These are phyloP conservation scores for Teratosphaeria pseudoeucalypti DNA, from an alignment of 2,329 filamentous ascomycete genomes.

Conservation along the genomic window DNA sequence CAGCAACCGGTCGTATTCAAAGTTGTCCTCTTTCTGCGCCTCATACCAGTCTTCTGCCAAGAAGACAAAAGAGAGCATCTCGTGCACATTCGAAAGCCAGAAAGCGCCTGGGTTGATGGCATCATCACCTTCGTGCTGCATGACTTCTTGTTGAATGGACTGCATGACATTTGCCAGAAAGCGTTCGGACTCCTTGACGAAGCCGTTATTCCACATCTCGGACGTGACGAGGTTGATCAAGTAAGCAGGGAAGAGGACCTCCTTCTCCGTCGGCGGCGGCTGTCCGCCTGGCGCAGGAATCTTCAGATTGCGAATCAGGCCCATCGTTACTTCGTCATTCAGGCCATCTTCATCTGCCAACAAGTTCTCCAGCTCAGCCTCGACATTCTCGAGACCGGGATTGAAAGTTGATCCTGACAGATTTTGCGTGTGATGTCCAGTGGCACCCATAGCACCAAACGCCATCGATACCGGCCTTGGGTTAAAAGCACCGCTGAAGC, in stretches of 20 bases:
- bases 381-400: constrained; percentile 77
- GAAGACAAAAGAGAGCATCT: constrained; percentile 99
- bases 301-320: constrained; percentile 90
- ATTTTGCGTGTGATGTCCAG: constrained; percentile 55
- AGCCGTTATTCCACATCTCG: constrained; percentile 99
- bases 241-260: constrained; percentile 96
- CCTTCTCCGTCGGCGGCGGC: constrained; percentile 91
- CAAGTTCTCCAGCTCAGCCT: constrained; percentile 86
- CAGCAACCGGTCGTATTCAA: constrained; percentile 91
- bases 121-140: constrained; percentile 96
- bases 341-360: constrained; percentile 91
- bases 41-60: constrained; percentile 99
- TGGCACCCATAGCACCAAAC: constrained; percentile 41
- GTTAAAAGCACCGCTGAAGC: constrained; percentile 87
- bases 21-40: constrained; percentile 97
- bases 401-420: constrained; percentile 67
- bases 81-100: constrained; percentile 98
- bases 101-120: constrained; percentile 95
- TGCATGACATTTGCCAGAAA: constrained; percentile 99
- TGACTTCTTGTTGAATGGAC: constrained; percentile 97
- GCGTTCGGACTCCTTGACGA: constrained; percentile 97
- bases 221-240: constrained; percentile 98
- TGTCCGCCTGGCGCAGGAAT: constrained; percentile 81
- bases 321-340: constrained; percentile 94
- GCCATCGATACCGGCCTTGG: constrained; percentile 96